A percentile compares a stretch with the other conserved stretches of the same genome.
Evolutionary conservation across 768 basidiomycete genomes (phyloP).

Genomic region (Roridomyces roridus): DNA sequence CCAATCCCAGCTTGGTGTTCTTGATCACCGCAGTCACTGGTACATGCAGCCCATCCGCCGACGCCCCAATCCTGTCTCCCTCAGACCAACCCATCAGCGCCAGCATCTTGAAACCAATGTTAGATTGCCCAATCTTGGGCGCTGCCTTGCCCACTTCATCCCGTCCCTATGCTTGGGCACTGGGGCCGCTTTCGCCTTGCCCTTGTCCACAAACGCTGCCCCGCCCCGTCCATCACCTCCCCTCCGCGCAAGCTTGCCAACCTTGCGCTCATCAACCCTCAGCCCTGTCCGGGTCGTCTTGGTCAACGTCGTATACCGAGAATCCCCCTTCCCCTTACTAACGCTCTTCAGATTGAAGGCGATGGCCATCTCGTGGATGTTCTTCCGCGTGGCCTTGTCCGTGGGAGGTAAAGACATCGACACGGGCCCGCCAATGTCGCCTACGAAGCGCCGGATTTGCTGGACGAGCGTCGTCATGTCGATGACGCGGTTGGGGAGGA

Average conservation of each 20-base stretch:
- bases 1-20: constrained; percentile 83
- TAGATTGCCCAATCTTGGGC: constrained; percentile 79
- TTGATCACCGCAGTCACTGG: constrained; percentile 89
- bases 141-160: constrained; percentile 91
- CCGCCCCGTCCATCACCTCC: constrained; percentile 39
- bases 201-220: constrained; percentile 41
- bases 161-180: constrained; percentile 75
- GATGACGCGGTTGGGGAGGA: constrained; percentile 57
- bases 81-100: constrained; percentile 92
- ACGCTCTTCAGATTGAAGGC: constrained; percentile 80
- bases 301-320: constrained; percentile 76
- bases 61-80: constrained; percentile 74
- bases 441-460: constrained; percentile 75
- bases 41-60: constrained; percentile 66
- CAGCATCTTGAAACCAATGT: constrained; percentile 88
- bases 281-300: constrained; percentile 70
- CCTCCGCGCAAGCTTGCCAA: constrained; percentile 51
- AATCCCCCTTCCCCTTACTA: constrained; percentile 74
- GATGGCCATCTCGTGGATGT: constrained; percentile 80
- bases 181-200: constrained; percentile 18
- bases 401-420: constrained; percentile 81
- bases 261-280: constrained; percentile 63
- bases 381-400: constrained; percentile 71
- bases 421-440: constrained; percentile 52
- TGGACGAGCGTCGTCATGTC: constrained; percentile 72